Evolutionary conservation across 805 yeast species (phyloP).

Genomic region (Nadsonia fulvescens): DNA sequence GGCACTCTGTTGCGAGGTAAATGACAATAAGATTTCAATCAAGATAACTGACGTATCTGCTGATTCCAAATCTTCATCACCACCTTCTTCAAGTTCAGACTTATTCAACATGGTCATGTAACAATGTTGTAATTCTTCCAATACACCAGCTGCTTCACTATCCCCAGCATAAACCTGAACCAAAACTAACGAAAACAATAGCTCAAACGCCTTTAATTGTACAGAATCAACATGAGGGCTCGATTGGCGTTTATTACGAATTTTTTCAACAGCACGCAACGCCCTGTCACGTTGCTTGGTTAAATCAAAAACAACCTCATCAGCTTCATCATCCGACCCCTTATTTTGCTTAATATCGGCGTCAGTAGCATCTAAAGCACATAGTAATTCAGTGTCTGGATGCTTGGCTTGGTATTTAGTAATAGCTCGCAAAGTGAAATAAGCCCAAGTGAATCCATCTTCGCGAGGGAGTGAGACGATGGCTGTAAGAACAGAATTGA

Average conservation of each 20-base stretch:
- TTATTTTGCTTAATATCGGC: conserved; percentile 4
- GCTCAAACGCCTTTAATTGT: conserved; percentile 49
- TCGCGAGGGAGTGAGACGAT: conserved; percentile 28
- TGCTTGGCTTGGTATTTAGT: no score
- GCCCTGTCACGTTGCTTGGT: conserved; percentile 46
- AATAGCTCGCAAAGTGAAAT: no score
- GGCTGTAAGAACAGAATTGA: conserved; percentile 50
- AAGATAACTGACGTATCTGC: conserved; percentile 30
- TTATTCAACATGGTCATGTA: conserved; percentile 28
- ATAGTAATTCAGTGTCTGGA: no score
- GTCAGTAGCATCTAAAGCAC: conserved; percentile 10
- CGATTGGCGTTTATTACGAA: conserved; percentile 21
- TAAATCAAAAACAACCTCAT: conserved; percentile 22
- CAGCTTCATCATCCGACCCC: conserved; percentile 9
- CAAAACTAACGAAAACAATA: conserved; percentile 57
- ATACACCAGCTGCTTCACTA: conserved; percentile 52
- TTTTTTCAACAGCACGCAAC: conserved; percentile 27
- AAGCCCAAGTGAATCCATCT: conserved; percentile 43
- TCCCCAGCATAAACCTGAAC: conserved; percentile 60
- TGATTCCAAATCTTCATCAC: conserved; percentile 18
- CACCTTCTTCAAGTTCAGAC: conserved; percentile 21
- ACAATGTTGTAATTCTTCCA: conserved; percentile 54
- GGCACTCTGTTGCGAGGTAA: conserved; percentile 38
- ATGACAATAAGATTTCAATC: conserved; percentile 40
- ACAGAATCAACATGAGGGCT: conserved; percentile 21